Evolutionary conservation across 192 early-diverging fungal genomes (phyloP), one percentile per base, ranked within the genome.

Genomic region (Coemansia sp.): DNA sequence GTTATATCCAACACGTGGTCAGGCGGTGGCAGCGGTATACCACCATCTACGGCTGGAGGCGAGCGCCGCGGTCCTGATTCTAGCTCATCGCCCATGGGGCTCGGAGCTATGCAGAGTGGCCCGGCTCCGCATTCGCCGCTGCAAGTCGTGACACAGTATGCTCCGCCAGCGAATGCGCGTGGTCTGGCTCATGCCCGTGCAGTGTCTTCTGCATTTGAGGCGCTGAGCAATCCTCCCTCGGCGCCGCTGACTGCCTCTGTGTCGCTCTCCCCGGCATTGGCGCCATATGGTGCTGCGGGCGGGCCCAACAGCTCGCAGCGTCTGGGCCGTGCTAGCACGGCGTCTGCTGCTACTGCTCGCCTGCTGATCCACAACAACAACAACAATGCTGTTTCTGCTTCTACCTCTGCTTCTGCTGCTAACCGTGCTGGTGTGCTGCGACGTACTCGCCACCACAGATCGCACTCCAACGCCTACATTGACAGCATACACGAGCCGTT

Each of bases 141-240:
- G 36, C 43, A 54, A 14, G 51, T 54, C 0, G 27, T 54, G 15
- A 54, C 51, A 27, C 51, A 54, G 27, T 25, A 54, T 54, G 32
- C 64, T 60, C 64, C 60, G 58, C 19, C 29, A n/a, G 59, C 41
- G 17, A 70, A 65, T 42, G 49, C 76, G 12, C 70, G 76, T 12
- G 77, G 71, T 8, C 46, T 70, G 31, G 71, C 72, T 1, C 77
- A 80, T 36, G 73, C 78, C 4, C 72, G 73, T 4, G 78, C 78
- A 2, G 73, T 81, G 6, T 81, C 78, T 20, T 81, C 78, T 0
- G 78, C 78, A 1, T 81, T 75, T 53, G 78, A 81, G 35, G 73
- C 77, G 0, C 65, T 80, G 39, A 43, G 68, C 32, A 70, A 71
- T 19, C 42, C 45, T 11, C 40, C 71, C 0, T 37, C 59, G 11